Evolutionary conservation across 139 green algal genomes (phyloP), one percentile per base, ranked within the genome.

Genomic region (Mesotaenium endlicherianum): DNA sequence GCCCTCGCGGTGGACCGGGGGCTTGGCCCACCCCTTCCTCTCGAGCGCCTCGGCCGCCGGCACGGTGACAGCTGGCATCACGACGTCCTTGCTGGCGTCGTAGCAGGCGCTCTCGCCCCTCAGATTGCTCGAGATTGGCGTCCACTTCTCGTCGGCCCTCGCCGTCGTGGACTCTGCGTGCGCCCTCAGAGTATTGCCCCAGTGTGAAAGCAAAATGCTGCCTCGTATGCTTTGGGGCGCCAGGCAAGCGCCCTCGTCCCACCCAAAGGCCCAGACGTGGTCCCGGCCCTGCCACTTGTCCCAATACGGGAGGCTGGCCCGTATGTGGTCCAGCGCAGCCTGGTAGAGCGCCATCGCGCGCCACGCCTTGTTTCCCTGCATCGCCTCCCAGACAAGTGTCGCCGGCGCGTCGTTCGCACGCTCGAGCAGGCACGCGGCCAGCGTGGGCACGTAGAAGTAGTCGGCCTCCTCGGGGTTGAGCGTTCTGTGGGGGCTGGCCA

Each of bases 401-500:
- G n/a, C n/a, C n/a, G n/a, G n/a, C n/a, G n/a, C n/a, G n/a, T n/a
- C n/a, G n/a, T n/a, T n/a, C n/a, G n/a, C n/a, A n/a, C n/a, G n/a
- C n/a, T n/a, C n/a, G n/a, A n/a, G n/a, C n/a, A n/a, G n/a, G n/a
- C n/a, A n/a, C n/a, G n/a, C n/a, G n/a, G n/a, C n/a, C 77, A 84
- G 26, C 26, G 31, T 17, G n/a, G 82, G 82, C 11, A 88, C 58
- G 42, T 80, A 88, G 58, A 88, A 84, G 41, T 72, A 85, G 60
- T 88, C 82, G 0, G 92, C 92, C 41, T 90, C 81, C 64, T 92
- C 88, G 1, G 88, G 85, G 77, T 94, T 85, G 16, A 89, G 79
- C 5, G 92, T 94, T 1, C 92, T 81, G 85, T 93, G 88, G 1
- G 67, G 55, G 75, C 83, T 91, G 11, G 88, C 68, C 79, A 94